Conservation (phyloP, 164 flowering plant genomes). For the Kingdonia uniflora region DNA sequence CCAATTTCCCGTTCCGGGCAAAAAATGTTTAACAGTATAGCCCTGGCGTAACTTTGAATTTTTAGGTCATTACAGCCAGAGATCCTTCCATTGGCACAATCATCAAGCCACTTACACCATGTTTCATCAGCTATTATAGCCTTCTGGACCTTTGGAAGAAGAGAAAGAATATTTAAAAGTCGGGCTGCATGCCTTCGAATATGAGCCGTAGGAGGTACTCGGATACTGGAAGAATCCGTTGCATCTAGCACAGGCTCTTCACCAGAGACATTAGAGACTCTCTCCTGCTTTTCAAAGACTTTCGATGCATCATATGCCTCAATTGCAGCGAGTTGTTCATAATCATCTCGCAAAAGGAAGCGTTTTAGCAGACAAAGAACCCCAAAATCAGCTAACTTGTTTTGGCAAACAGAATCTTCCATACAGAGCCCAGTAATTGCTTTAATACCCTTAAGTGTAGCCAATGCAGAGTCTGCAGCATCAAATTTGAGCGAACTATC, state of each 20-base stretch:
- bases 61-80: slow-evolving; percentile 85
- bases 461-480: slow-evolving; percentile 87
- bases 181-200: slow-evolving; percentile 92
- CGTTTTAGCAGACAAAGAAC: slow-evolving; percentile 76
- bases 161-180: slow-evolving; percentile 66
- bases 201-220: slow-evolving; percentile 85
- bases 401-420: slow-evolving; percentile 50
- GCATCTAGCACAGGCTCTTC: slow-evolving; percentile 27
- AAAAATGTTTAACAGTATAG: slow-evolving; percentile 55
- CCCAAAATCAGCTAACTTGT: slow-evolving; percentile 59
- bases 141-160: slow-evolving; percentile 71
- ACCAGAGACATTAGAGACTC: slow-evolving; percentile 25
- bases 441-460: slow-evolving; percentile 84
- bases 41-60: slow-evolving; percentile 87
- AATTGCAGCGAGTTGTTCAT: slow-evolving; percentile 84
- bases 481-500: slow-evolving; percentile 46
- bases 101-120: slow-evolving; percentile 93
- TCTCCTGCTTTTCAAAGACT: slow-evolving; percentile 44
- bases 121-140: slow-evolving; percentile 43
- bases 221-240: slow-evolving; percentile 56
- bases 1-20: slow-evolving; percentile 29
- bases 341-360: slow-evolving; percentile 74
- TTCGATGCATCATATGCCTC: slow-evolving; percentile 96
- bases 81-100: slow-evolving; percentile 81
- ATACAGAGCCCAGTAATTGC: slow-evolving; percentile 66